Evolutionary conservation across 305 asterid genomes (phyloP).

Genomic region (Fraxinus sp.): DNA sequence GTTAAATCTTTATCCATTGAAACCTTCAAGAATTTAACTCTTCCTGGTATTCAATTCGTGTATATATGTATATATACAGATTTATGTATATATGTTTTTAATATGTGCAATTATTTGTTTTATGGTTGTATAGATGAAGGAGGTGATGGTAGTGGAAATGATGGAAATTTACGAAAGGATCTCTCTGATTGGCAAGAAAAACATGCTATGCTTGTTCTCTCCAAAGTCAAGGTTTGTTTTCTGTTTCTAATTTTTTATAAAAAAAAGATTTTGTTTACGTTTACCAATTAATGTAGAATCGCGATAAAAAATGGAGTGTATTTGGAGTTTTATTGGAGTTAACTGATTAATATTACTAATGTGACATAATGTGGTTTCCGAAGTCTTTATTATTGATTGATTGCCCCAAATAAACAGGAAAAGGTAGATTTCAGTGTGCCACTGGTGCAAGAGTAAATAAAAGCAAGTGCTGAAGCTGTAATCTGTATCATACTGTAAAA

Average conservation of each 20-base stretch:
- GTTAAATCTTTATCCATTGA: slow-evolving; percentile 66
- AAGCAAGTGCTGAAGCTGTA: neutral
- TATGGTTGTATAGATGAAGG: slow-evolving; percentile 45
- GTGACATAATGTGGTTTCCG: neutral
- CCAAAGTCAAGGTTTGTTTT: slow-evolving; percentile 65
- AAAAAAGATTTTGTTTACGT: slow-evolving; percentile 1
- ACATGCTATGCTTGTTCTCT: slow-evolving; percentile 76
- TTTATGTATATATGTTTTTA: neutral
- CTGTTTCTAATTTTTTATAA: neutral
- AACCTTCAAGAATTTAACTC: slow-evolving; percentile 61
- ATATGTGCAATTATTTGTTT: neutral
- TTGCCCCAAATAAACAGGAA: neutral
- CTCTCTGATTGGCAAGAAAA: slow-evolving; percentile 87
- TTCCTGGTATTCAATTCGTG: slow-evolving; percentile 43
- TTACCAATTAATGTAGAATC: neutral
- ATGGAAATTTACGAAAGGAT: slow-evolving; percentile 52
- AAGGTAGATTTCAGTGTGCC: neutral
- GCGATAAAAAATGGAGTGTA: neutral
- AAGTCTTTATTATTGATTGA: neutral
- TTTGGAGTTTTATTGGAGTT: neutral
- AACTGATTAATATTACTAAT: neutral
- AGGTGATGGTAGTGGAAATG: slow-evolving; percentile 32
- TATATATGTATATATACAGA: neutral
- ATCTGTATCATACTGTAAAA: neutral
- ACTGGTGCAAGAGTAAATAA: neutral